phyloP scores from a whole-genome alignment of 768 basidiomycete genomes.

The Lanmaoa pseudosensibilis region DNA sequence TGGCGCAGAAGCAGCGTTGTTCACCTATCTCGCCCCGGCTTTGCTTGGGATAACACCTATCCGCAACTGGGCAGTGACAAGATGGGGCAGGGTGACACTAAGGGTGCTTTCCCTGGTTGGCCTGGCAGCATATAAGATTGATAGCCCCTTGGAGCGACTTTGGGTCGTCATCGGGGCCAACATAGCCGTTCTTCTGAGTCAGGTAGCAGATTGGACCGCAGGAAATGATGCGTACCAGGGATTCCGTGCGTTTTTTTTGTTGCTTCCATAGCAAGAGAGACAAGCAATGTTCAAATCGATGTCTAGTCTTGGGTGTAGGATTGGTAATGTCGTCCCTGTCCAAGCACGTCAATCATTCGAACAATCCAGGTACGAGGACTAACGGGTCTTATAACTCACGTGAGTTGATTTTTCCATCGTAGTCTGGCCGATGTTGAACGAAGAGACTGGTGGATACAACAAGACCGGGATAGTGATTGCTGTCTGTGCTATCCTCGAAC shows the following conservation, averaged over 20 bases:
- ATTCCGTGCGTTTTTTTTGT: slow-evolving; percentile 40
- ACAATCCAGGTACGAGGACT: slow-evolving; percentile 61
- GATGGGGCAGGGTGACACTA: slow-evolving; percentile 48
- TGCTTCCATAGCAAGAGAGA: neutral
- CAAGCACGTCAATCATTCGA: slow-evolving; percentile 78
- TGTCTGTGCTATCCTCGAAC: slow-evolving; percentile 56
- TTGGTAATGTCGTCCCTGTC: slow-evolving; percentile 63
- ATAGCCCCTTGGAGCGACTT: slow-evolving; percentile 55
- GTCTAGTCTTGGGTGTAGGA: slow-evolving; percentile 64
- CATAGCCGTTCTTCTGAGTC: slow-evolving; percentile 47
- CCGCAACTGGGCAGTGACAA: slow-evolving; percentile 46
- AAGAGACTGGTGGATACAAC: slow-evolving; percentile 67
- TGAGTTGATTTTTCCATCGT: neutral
- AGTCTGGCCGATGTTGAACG: slow-evolving; percentile 82
- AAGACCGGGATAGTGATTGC: slow-evolving; percentile 62
- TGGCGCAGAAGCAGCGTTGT: slow-evolving; percentile 75
- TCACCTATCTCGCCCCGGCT: slow-evolving; percentile 68
- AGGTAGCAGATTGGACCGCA: slow-evolving; percentile 55
- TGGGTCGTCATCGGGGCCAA: slow-evolving; percentile 57
- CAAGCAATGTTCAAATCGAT: neutral
- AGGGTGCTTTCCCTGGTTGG: slow-evolving; percentile 52
- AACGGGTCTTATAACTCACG: neutral
- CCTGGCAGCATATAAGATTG: slow-evolving; percentile 50
- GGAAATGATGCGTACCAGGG: slow-evolving; percentile 46
- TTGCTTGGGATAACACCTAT: slow-evolving; percentile 52